A percentile compares a stretch with the other conserved stretches of the same genome.
These are phyloP conservation scores for Candida koratica DNA, from an alignment of 805 yeast species.

Conservation along the genomic window DNA sequence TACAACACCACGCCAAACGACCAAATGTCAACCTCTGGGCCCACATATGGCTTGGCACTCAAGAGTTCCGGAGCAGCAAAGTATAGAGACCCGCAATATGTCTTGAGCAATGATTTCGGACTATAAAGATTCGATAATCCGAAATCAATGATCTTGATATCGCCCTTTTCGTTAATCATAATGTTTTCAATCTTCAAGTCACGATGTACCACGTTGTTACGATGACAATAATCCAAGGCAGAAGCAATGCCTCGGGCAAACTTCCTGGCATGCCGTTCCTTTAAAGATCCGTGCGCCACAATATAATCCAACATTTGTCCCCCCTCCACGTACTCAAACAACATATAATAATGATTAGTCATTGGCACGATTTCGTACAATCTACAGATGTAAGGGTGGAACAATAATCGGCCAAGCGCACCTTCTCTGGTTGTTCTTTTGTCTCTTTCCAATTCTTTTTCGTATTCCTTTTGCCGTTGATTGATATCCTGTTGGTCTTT, in stretches of 20 bases:
- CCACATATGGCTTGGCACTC: constrained; percentile 86
- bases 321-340: constrained; percentile 94
- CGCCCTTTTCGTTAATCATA: constrained; percentile 90
- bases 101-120: constrained; percentile 66
- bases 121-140: constrained; percentile 89
- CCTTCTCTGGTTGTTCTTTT: constrained; percentile 93
- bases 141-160: constrained; percentile 92
- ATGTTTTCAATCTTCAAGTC: constrained; percentile 95
- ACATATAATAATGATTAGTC: constrained; percentile 96
- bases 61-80: constrained; percentile 98
- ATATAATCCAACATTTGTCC: constrained; percentile 97
- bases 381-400: constrained; percentile 90
- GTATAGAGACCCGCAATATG: constrained; percentile 95
- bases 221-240: constrained; percentile 90
- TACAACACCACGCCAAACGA: constrained; percentile 95
- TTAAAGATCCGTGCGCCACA: constrained; percentile 90
- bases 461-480: constrained; percentile 65
- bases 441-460: constrained; percentile 85
- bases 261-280: constrained; percentile 90
- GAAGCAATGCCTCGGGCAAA: constrained; percentile 93
- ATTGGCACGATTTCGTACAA: constrained; percentile 91
- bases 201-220: constrained; percentile 92
- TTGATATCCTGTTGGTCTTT: constrained; percentile 52
- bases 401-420: constrained; percentile 81
- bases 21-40: constrained; percentile 99